Conservation (phyloP, 2,329 filamentous ascomycete species). For the Zopfia rhizophila region DNA sequence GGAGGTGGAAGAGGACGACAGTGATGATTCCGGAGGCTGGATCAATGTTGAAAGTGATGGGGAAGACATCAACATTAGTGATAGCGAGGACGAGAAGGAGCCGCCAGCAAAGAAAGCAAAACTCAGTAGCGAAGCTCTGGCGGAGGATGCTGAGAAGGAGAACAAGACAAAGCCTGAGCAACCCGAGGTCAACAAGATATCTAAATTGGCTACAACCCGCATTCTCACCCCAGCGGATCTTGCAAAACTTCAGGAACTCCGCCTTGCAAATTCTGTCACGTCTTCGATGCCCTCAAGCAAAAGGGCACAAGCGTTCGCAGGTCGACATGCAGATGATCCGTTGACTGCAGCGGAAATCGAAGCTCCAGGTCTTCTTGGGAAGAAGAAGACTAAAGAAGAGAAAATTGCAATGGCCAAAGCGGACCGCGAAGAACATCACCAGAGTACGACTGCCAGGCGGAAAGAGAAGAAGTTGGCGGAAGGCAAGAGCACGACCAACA, state of each 20-base stretch:
- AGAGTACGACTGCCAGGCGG: conserved; percentile 83
- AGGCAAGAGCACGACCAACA: conserved; percentile 97
- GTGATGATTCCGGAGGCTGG: conserved; percentile 86
- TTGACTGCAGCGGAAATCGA: conserved; percentile 93
- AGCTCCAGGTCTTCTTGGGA: conserved; percentile 78
- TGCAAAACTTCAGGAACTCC: conserved; percentile 91
- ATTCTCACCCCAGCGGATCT: conserved; percentile 96
- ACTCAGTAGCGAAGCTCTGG: conserved; percentile 55
- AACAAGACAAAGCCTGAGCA: conserved; percentile 47
- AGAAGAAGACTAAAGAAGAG: conserved; percentile 90
- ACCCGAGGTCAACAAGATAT: conserved; percentile 51
- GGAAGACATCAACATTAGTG: conserved; percentile 77
- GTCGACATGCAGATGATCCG: conserved; percentile 83
- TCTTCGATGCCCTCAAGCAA: conserved; percentile 64
- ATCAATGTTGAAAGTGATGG: conserved; percentile 87
- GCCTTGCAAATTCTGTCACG: conserved; percentile 76
- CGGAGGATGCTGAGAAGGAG: conserved; percentile 54
- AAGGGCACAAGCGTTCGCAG: conserved; percentile 51
- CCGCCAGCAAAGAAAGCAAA: conserved; percentile 74
- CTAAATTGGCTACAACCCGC: conserved; percentile 85
- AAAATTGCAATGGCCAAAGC: conserved; percentile 84
- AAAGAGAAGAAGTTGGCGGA: conserved; percentile 87
- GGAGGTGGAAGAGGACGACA: conserved; percentile 70
- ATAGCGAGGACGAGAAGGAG: conserved; percentile 75
- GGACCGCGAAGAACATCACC: conserved; percentile 84